phyloP scores from a whole-genome alignment of 805 yeast genomes.

The Geotrichum ghanense region DNA sequence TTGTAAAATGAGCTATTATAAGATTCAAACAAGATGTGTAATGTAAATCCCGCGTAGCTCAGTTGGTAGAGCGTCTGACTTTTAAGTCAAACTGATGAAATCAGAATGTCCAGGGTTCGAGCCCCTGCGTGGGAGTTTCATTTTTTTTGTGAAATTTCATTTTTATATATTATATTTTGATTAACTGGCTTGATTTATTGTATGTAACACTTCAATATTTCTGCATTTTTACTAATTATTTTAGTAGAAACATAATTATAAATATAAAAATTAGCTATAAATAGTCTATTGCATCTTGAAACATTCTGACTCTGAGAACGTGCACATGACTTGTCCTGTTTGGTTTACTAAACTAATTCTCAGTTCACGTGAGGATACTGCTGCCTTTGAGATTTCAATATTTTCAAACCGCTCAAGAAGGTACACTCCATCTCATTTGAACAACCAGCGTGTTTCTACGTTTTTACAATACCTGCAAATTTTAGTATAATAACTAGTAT shows the following conservation, averaged over 20 bases:
- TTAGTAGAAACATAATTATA: too few relatives aligned
- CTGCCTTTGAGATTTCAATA: not conserved
- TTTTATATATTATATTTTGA: too few relatives aligned
- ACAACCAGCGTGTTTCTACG: not conserved
- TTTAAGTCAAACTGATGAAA: conserved; percentile 31
- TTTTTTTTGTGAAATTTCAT: conserved; percentile 10
- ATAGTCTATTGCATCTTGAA: too few relatives aligned
- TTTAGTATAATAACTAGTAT: too few relatives aligned
- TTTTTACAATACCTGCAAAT: not conserved
- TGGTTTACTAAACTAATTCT: not conserved
- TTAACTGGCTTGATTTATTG: not conserved
- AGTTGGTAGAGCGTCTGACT: conserved; percentile 59
- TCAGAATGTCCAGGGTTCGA: conserved; percentile 55
- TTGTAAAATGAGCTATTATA: too few relatives aligned
- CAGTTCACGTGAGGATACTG: not conserved
- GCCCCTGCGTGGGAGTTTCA: conserved; percentile 45
- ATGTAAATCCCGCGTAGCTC: conserved; percentile 42
- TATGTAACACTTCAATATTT: not conserved
- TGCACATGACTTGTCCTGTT: not conserved
- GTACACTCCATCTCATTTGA: not conserved
- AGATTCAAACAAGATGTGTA: too few relatives aligned
- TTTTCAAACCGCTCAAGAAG: not conserved
- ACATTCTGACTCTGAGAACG: not conserved
- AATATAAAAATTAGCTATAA: too few relatives aligned
- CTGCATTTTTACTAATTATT: too few relatives aligned